These are phyloP conservation scores for Fusarium sp. DNA, from an alignment of 2,329 filamentous ascomycete genomes.

Conservation along the genomic window DNA sequence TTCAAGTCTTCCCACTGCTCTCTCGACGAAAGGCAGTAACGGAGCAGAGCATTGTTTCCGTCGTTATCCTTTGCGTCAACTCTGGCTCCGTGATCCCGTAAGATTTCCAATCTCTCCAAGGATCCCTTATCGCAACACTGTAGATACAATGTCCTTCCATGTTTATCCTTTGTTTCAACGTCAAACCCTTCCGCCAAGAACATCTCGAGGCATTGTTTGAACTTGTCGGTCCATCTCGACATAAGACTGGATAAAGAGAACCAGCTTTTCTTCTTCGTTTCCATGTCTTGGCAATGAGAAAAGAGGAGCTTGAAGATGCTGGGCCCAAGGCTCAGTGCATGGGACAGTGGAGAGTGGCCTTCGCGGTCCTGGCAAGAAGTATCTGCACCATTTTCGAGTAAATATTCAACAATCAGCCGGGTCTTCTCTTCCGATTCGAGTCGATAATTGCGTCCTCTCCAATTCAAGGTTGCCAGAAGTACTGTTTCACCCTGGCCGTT, in stretches of 20 bases:
- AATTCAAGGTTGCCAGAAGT: neutral
- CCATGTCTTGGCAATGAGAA: neutral
- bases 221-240: neutral
- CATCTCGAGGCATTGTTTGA: conserved; percentile 11
- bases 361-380: neutral
- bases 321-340: neutral
- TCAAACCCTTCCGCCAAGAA: conserved; percentile 27
- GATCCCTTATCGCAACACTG: neutral
- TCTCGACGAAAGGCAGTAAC: neutral
- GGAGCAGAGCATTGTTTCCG: conserved; percentile 33
- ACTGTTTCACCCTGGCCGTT: neutral
- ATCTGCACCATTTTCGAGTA: conserved; percentile 33
- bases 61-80: neutral
- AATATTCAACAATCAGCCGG: conserved; percentile 14
- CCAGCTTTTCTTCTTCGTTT: conserved; percentile 15
- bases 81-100: conserved; percentile 20
- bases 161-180: conserved; percentile 7
- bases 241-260: neutral
- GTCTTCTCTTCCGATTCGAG: neutral
- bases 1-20: neutral
- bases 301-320: conserved; percentile 20
- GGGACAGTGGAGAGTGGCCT: neutral
- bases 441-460: neutral
- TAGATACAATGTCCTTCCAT: conserved; percentile 29
- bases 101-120: neutral